Evolutionary conservation across 441 rosid genomes (phyloP).

Genomic region (Euphorbia celastroides): DNA sequence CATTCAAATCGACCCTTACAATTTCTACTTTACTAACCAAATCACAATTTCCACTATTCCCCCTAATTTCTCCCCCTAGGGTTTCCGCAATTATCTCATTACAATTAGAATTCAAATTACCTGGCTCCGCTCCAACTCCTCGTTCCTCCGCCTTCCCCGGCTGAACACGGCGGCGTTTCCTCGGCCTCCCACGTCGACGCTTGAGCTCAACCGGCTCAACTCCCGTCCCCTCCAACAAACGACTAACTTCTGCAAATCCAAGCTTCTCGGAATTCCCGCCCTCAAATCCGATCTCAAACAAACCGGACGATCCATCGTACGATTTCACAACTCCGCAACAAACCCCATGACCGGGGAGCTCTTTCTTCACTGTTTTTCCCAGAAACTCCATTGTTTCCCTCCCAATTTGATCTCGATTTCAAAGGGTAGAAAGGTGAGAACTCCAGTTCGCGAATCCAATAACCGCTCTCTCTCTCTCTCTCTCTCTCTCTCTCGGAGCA

Average conservation of each 20-base stretch:
- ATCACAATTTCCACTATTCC: slow-evolving; percentile 22
- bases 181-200: slow-evolving; percentile 45
- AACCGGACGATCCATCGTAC: slow-evolving; percentile 45
- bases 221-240: slow-evolving; percentile 24
- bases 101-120: slow-evolving; percentile 25
- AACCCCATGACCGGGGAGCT: slow-evolving; percentile 39
- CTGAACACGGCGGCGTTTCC: slow-evolving; percentile 56
- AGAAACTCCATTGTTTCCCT: slow-evolving; percentile 48
- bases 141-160: slow-evolving; percentile 14
- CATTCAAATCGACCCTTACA: slow-evolving; percentile 45
- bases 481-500: neutral
- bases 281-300: slow-evolving; percentile 49
- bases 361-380: slow-evolving; percentile 58
- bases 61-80: slow-evolving; percentile 22
- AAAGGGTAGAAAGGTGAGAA: slow-evolving; percentile 3
- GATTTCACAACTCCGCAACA: slow-evolving; percentile 52
- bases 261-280: slow-evolving; percentile 65
- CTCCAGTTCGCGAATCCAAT: neutral
- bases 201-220: slow-evolving; percentile 24
- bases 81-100: slow-evolving; percentile 19
- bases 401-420: slow-evolving; percentile 12
- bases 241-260: slow-evolving; percentile 35
- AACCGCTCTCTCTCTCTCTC: neutral
- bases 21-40: slow-evolving; percentile 28
- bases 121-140: slow-evolving; percentile 22